Conservation (phyloP, 139 green algal species). For the Nannochloris sp. region DNA sequence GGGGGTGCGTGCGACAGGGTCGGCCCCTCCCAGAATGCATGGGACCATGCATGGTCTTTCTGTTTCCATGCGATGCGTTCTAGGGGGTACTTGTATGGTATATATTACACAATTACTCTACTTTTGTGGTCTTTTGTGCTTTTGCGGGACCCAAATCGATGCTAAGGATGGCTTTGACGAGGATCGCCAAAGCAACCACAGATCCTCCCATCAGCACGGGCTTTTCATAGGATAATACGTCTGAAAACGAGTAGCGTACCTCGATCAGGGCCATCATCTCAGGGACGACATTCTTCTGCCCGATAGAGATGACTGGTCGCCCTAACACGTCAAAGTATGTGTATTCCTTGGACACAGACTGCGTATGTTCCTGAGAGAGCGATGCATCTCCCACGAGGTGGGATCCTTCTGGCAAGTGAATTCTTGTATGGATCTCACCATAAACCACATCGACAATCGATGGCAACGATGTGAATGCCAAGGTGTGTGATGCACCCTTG, state of each 20-base stretch:
- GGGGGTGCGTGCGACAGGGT: no score
- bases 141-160: not conserved
- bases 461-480: slow-evolving; percentile 10
- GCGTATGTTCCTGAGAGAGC: slow-evolving; percentile 2
- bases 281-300: slow-evolving; percentile 47
- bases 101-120: not conserved
- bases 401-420: slow-evolving; percentile 75
- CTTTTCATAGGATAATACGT: slow-evolving; percentile 40
- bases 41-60: not conserved
- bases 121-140: not conserved
- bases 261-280: slow-evolving; percentile 30
- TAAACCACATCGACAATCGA: slow-evolving; percentile 31
- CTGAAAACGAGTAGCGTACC: slow-evolving; percentile 48
- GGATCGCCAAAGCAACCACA: not conserved
- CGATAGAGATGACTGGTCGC: slow-evolving; percentile 72
- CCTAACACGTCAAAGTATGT: slow-evolving; percentile 80
- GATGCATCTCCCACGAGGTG: slow-evolving; percentile 24
- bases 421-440: slow-evolving; percentile 41
- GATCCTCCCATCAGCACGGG: slow-evolving; percentile 49
- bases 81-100: no score
- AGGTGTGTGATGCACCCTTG: slow-evolving; percentile 3
- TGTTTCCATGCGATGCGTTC: not conserved
- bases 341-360: slow-evolving; percentile 24
- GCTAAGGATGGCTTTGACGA: not conserved
- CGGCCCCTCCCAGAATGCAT: not conserved